Evolutionary conservation across 2,329 filamentous ascomycete species (phyloP), one percentile per base, ranked within the genome.

Genomic region (Sporothrix dimorphospora): DNA sequence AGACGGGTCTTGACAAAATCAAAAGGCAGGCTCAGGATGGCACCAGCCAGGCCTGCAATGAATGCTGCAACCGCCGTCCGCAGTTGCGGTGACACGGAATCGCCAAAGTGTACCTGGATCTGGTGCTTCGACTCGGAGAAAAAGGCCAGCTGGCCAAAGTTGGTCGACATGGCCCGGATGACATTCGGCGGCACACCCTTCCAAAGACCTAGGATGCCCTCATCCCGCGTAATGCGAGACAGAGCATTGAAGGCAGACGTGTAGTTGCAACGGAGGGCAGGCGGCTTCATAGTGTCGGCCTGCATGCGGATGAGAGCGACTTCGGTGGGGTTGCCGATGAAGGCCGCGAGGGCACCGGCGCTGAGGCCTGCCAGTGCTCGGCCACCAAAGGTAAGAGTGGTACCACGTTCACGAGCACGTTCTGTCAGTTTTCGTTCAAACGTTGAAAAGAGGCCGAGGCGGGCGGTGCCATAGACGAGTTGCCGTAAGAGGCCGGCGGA

Each of bases 1-100:
- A 99, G 82, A 71, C 96, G 87, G 38, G 96, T 99, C 91, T 99
- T 99, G 83, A 98, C 92, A 82, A 99, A 99, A 84, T 99, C 96
- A 79, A 99, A 98, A 0, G 96, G 96, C 81, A 98, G 83, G 69
- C 91, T 94, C 81, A 98, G 93, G 88, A 98, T 98, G 76, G 90
- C 93, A 24, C 96, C 96, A 79, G 98, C 98, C 87, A 99, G 98
- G 0, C 96, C 96, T 1, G 95, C 96, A 73, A 97, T 89, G 55
- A 92, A 95, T 66, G 92, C 94, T 5, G 96, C 96, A 1, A 89
- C 90, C 74, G 98, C 86, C 0, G 94, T 97, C 82, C 97, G 93
- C 47, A 87, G 83, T 74, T 88, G 86, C 12, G 89, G 75, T 0
- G 90, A 89, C 79, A 92, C 83, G 0, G 38, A 9, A 6, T 38